These are phyloP conservation scores for Ophiostoma tasmaniense DNA, from an alignment of 2,329 filamentous ascomycete species.

Conservation along the genomic window DNA sequence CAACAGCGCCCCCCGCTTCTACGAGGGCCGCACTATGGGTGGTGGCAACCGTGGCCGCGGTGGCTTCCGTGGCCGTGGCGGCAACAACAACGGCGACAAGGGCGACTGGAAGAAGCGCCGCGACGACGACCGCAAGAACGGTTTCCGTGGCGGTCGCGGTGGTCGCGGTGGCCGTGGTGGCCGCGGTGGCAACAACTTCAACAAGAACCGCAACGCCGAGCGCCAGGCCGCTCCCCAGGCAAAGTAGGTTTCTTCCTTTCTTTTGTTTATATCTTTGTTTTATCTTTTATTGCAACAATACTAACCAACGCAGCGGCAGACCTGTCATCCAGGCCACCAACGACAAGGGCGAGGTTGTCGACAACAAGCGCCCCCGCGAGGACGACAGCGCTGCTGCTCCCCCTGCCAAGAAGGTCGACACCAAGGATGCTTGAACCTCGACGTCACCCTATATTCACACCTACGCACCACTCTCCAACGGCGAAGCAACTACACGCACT, in stretches of 20 bases:
- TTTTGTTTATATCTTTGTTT: constrained; percentile 12
- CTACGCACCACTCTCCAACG: background rate
- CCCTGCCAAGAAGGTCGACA: constrained; percentile 55
- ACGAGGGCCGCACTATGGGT: constrained; percentile 36
- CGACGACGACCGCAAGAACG: constrained; percentile 52
- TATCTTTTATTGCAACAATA: too few relatives aligned
- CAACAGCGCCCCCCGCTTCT: constrained; percentile 37
- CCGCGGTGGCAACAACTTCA: constrained; percentile 28
- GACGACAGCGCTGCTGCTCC: constrained; percentile 37
- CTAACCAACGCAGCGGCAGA: constrained; percentile 24
- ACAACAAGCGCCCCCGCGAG: constrained; percentile 46
- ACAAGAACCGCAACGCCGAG: constrained; percentile 26
- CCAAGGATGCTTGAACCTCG: constrained; percentile 30
- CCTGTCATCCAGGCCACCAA: constrained; percentile 40
- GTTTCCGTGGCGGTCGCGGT: constrained; percentile 41
- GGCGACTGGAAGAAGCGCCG: constrained; percentile 58
- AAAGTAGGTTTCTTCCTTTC: background rate
- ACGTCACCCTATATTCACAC: background rate
- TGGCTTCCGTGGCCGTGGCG: constrained; percentile 29
- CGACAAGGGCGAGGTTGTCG: constrained; percentile 26
- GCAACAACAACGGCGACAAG: constrained; percentile 29
- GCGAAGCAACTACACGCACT: background rate
- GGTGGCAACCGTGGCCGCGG: constrained; percentile 28
- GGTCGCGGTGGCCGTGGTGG: constrained; percentile 32
- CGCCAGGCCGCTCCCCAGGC: constrained; percentile 19